Conservation (phyloP, 1,284 basidiomycete species). For the Tylopilus sp. region DNA sequence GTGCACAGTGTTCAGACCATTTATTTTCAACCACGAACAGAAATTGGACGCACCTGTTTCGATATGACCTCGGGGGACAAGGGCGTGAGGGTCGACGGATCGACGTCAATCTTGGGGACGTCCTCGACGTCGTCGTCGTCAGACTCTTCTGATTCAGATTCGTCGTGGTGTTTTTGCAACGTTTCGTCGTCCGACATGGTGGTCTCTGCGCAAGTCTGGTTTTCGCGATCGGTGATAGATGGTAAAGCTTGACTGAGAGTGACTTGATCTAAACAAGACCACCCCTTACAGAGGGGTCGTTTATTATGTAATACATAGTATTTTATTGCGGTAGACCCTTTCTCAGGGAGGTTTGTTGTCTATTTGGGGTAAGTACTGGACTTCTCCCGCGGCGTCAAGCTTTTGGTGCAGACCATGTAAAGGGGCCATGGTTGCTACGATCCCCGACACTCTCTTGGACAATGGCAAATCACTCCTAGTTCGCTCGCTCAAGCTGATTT, state of each 20-base stretch:
- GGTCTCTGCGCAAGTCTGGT: constrained; percentile 4
- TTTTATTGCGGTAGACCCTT: background rate
- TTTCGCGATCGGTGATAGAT: constrained; percentile 17
- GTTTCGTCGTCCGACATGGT: constrained; percentile 66
- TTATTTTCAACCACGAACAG: background rate
- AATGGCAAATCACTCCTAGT: background rate
- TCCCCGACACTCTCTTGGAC: background rate
- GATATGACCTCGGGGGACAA: constrained; percentile 95
- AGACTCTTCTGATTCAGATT: constrained; percentile 68
- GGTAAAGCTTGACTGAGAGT: background rate
- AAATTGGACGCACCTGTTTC: constrained; percentile 75
- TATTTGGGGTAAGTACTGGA: background rate
- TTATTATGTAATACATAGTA: constrained; percentile 11
- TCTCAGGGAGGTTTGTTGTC: background rate
- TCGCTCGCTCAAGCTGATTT: background rate
- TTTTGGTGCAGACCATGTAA: background rate
- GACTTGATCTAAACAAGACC: constrained; percentile 23
- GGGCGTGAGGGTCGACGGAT: constrained; percentile 81
- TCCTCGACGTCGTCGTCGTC: constrained; percentile 56
- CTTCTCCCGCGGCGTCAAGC: constrained; percentile 2
- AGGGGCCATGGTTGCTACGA: background rate
- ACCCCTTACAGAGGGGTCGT: background rate
- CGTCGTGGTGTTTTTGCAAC: constrained; percentile 58
- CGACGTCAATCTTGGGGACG: constrained; percentile 68
- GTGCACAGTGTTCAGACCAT: background rate